phyloP scores from a whole-genome alignment of 495 filamentous ascomycete genomes.

The Talaromyces adpressus region DNA sequence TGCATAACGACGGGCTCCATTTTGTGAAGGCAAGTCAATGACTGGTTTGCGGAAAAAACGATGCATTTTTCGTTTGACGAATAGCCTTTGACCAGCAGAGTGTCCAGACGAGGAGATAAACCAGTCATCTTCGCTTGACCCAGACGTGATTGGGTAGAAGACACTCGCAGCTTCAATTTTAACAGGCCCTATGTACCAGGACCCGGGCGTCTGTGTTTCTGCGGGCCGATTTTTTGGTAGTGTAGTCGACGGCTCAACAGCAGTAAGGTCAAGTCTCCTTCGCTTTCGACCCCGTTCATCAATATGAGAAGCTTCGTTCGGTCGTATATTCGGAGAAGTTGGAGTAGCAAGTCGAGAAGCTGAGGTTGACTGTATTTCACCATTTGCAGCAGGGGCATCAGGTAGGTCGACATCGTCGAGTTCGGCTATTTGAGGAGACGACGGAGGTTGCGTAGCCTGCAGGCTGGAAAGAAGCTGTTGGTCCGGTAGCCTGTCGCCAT shows the following conservation, averaged over 20 bases:
- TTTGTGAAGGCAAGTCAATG: conserved; percentile 10
- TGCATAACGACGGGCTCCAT: conserved; percentile 12
- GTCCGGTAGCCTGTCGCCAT: not conserved
- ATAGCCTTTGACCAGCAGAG: conserved; percentile 17
- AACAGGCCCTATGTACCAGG: conserved; percentile 27
- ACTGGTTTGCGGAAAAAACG: conserved; percentile 18
- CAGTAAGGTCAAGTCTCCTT: conserved; percentile 20
- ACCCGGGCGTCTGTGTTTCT: not conserved
- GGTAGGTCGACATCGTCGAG: not conserved
- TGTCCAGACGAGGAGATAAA: conserved; percentile 12
- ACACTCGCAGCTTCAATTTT: conserved; percentile 13
- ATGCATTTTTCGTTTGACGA: conserved; percentile 20
- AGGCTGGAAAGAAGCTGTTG: conserved; percentile 1
- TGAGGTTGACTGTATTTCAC: not conserved
- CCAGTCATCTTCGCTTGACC: conserved; percentile 14
- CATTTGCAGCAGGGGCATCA: not conserved
- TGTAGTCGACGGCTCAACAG: not conserved
- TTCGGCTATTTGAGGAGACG: conserved; percentile 2
- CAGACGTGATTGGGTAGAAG: conserved; percentile 16
- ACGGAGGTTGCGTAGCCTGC: not conserved
- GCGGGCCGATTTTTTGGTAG: not conserved
- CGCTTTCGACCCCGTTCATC: conserved; percentile 38
- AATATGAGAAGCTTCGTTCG: conserved; percentile 21
- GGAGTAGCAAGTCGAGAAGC: not conserved
- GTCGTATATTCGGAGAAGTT: conserved; percentile 2